These are phyloP conservation scores for Xanthoconium separans DNA, from an alignment of 1,284 basidiomycete genomes.

Conservation along the genomic window DNA sequence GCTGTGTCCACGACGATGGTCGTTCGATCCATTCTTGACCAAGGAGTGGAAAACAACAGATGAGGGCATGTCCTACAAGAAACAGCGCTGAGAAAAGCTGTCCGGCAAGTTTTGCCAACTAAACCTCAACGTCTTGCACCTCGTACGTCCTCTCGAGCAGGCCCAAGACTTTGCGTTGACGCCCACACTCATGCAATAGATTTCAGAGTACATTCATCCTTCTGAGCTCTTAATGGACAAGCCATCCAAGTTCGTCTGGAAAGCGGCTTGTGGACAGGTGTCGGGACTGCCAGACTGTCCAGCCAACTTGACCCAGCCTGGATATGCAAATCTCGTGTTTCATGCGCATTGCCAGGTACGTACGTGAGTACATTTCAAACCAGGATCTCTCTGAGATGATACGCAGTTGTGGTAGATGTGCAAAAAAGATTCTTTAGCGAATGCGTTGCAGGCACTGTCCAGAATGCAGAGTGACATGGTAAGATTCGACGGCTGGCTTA, in stretches of 20 bases:
- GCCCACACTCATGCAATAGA: background rate
- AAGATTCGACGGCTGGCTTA: background rate
- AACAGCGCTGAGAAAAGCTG: background rate
- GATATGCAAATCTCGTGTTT: slow-evolving; percentile 30
- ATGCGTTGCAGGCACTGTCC: slow-evolving; percentile 15
- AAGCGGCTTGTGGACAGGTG: slow-evolving; percentile 4
- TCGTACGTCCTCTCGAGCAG: background rate
- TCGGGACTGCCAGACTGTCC: slow-evolving; percentile 23
- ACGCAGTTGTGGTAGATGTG: slow-evolving; percentile 6
- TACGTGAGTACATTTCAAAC: rapidly evolving
- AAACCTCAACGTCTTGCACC: slow-evolving; percentile 12
- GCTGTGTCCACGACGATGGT: too few species aligned
- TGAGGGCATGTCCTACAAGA: background rate
- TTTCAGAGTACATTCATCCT: slow-evolving; percentile 8
- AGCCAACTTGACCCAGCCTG: slow-evolving; percentile 33
- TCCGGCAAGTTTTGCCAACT: slow-evolving; percentile 2
- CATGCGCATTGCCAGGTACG: slow-evolving; percentile 16
- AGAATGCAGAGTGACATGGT: too few species aligned
- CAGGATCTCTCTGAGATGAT: background rate
- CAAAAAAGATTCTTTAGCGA: slow-evolving; percentile 2
- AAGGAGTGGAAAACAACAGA: background rate
- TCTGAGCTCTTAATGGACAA: slow-evolving; percentile 18
- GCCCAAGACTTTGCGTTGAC: too few species aligned
- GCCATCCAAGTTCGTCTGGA: slow-evolving; percentile 22
- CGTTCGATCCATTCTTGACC: too few species aligned